Evolutionary conservation across 441 rosid genomes (phyloP).

Genomic region (Dalechampia spathulata): DNA sequence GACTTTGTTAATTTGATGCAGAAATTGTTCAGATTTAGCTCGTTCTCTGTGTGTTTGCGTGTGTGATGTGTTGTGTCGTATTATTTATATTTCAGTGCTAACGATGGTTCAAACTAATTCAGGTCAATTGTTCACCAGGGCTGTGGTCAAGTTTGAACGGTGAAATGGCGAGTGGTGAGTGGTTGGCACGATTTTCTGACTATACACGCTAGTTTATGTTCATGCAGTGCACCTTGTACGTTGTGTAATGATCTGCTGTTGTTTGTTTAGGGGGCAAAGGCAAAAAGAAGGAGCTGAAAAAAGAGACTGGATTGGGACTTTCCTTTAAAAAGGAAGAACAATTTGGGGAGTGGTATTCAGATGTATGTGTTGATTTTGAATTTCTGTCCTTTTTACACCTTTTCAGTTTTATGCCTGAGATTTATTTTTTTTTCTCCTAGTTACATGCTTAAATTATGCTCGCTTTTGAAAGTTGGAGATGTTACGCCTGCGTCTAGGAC

Average conservation of each 20-base stretch:
- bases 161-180: conserved; percentile 22
- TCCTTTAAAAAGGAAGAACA: conserved; percentile 56
- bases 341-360: conserved; percentile 78
- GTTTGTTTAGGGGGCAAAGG: conserved; percentile 40
- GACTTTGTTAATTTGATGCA: too few relatives aligned
- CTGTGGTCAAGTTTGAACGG: not conserved
- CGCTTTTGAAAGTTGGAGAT: too few relatives aligned
- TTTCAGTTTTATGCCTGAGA: too few relatives aligned
- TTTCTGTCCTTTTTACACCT: too few relatives aligned
- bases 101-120: too few relatives aligned
- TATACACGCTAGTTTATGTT: not conserved
- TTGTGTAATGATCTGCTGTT: not conserved
- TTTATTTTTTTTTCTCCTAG: too few relatives aligned
- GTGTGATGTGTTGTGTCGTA: too few relatives aligned
- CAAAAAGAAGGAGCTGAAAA: conserved; percentile 67
- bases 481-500: too few relatives aligned
- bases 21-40: too few relatives aligned
- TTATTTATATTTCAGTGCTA: too few relatives aligned
- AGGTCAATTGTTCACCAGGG: not conserved
- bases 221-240: not conserved
- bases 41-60: too few relatives aligned
- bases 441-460: too few relatives aligned
- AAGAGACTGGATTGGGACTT: conserved; percentile 67
- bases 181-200: not conserved
- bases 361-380: conserved; percentile 37